Percentiles rank a stretch among this genome's conserved stretches.
phyloP scores from a whole-genome alignment of 2,329 filamentous ascomycete genomes.

The Septoria petroselini region DNA sequence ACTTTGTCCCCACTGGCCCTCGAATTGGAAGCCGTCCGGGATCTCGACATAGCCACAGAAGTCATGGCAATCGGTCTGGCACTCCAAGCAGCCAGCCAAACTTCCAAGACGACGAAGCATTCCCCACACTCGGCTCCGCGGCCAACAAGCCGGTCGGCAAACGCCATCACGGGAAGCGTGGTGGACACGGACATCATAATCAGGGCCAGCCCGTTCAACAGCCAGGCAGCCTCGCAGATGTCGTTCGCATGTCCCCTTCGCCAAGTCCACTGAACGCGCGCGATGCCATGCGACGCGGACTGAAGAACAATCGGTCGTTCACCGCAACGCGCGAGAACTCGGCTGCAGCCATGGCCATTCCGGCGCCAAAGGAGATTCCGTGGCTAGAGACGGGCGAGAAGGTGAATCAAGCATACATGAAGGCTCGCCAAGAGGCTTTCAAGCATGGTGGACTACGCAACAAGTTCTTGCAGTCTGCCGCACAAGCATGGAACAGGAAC shows the following conservation, averaged over 20 bases:
- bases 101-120: conserved; percentile 92
- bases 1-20: conserved; percentile 53
- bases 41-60: conserved; percentile 78
- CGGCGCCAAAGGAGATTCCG: conserved; percentile 84
- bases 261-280: conserved; percentile 55
- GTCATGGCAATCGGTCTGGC: conserved; percentile 62
- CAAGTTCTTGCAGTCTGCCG: conserved; percentile 94
- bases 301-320: conserved; percentile 64
- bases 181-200: conserved; percentile 67
- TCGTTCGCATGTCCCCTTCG: conserved; percentile 91
- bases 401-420: conserved; percentile 91
- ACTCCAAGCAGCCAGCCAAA: conserved; percentile 61
- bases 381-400: conserved; percentile 92
- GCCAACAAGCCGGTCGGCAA: conserved; percentile 68
- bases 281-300: conserved; percentile 51
- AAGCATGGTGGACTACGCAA: conserved; percentile 95
- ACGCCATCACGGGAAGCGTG: conserved; percentile 89
- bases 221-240: conserved; percentile 82
- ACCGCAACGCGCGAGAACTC: conserved; percentile 69
- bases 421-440: conserved; percentile 91
- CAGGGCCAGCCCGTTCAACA: conserved; percentile 66
- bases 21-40: conserved; percentile 58
- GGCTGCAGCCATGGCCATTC: conserved; percentile 75
- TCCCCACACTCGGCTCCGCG: conserved; percentile 80
- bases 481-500: conserved; percentile 97